Percentiles rank a stretch among this genome's conserved stretches.
phyloP scores from a whole-genome alignment of 2,329 filamentous ascomycete species.

The Coniochaeta sp. region DNA sequence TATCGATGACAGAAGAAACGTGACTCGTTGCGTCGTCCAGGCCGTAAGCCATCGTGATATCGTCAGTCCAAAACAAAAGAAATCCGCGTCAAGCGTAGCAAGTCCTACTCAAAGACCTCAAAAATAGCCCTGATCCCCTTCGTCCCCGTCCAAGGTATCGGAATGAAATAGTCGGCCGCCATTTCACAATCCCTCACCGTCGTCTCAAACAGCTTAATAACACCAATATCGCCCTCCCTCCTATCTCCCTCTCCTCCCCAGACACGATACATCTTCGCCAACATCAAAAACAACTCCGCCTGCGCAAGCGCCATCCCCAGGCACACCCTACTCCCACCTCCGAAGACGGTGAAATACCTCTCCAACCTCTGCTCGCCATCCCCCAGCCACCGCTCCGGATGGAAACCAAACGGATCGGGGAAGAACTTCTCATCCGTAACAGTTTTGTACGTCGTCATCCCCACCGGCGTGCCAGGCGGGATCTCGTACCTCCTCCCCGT shows the following conservation, averaged over 20 bases:
- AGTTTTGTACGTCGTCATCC: neutral
- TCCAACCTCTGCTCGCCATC: constrained; percentile 2
- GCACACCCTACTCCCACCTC: constrained; percentile 1
- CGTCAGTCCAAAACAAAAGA: neutral
- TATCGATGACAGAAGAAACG: neutral
- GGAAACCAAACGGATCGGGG: neutral
- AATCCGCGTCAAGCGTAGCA: neutral
- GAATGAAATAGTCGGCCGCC: constrained; percentile 31
- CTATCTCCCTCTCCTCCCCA: constrained; percentile 13
- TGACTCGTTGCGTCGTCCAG: neutral
- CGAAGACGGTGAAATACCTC: constrained; percentile 6
- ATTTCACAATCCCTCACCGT: constrained; percentile 25
- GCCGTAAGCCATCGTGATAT: neutral
- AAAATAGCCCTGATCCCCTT: constrained; percentile 13
- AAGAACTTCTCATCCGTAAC: neutral
- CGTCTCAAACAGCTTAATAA: constrained; percentile 27
- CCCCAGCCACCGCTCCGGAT: neutral
- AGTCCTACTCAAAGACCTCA: neutral
- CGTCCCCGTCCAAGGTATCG: constrained; percentile 27
- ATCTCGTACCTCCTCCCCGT: neutral
- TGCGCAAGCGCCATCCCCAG: constrained; percentile 8
- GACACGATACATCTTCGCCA: constrained; percentile 8
- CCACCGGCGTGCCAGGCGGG: neutral
- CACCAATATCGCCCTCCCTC: constrained; percentile 24
- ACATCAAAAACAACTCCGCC: constrained; percentile 9